A percentile compares a stretch with the other conserved stretches of the same genome.
phyloP scores from a whole-genome alignment of 768 basidiomycete genomes.

The Podaxis pistillaris region DNA sequence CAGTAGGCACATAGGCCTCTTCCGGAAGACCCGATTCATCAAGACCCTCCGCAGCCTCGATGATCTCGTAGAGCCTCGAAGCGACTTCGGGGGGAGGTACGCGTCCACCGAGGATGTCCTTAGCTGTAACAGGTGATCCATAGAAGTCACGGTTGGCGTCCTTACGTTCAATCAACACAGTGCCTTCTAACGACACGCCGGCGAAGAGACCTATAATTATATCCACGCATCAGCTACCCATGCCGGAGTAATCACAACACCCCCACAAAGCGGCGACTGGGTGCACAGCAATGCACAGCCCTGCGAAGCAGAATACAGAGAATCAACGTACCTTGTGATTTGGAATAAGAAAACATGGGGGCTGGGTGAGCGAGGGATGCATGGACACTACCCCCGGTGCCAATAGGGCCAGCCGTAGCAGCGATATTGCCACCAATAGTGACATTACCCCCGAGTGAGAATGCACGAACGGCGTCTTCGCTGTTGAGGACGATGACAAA shows the following conservation, averaged over 20 bases:
- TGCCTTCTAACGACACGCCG: constrained; percentile 92
- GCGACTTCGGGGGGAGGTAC: constrained; percentile 99
- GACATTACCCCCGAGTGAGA: constrained; percentile 93
- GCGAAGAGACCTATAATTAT: constrained; percentile 77
- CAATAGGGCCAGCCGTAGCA: constrained; percentile 88
- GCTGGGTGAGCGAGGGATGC: constrained; percentile 88
- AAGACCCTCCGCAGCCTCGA: constrained; percentile 92
- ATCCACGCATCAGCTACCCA: constrained; percentile 7
- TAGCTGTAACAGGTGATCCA: constrained; percentile 84
- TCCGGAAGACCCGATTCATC: constrained; percentile 84
- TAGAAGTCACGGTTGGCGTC: constrained; percentile 98
- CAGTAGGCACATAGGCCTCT: constrained; percentile 73
- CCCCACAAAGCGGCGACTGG: neutral
- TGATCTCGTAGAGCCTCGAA: constrained; percentile 88
- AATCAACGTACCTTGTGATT: constrained; percentile 77
- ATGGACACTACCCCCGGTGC: constrained; percentile 89
- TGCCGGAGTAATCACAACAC: neutral
- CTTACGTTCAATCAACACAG: constrained; percentile 90
- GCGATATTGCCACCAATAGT: constrained; percentile 91
- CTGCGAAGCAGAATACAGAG: neutral
- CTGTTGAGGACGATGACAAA: constrained; percentile 97
- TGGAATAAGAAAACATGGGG: constrained; percentile 97
- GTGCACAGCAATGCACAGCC: neutral
- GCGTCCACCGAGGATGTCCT: constrained; percentile 87
- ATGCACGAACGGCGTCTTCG: constrained; percentile 93